Percentiles rank a stretch among this genome's conserved stretches.
Conservation (phyloP, 495 filamentous ascomycete genomes). For the Durotheca rogersii region DNA sequence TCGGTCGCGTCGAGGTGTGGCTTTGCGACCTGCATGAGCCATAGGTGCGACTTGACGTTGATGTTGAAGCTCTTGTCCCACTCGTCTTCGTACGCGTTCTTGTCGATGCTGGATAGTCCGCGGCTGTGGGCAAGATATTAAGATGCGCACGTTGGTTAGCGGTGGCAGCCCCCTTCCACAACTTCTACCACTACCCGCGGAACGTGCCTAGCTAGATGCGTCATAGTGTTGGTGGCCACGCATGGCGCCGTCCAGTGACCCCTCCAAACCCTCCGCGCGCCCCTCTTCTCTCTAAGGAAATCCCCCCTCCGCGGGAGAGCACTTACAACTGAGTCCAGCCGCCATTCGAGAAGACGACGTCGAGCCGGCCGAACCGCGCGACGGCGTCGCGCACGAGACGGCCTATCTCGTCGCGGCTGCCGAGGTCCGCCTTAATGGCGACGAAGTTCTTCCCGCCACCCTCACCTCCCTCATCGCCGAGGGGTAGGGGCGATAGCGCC, state of each 20-base stretch:
- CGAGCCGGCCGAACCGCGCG: constrained; percentile 48
- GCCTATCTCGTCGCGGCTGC: constrained; percentile 43
- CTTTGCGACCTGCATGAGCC: constrained; percentile 53
- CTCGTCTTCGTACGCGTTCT: constrained; percentile 56
- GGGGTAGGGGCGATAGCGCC: constrained; percentile 21
- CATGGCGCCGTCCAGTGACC: no score
- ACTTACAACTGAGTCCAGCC: constrained; percentile 54
- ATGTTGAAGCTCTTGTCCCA: constrained; percentile 59
- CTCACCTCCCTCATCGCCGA: constrained; percentile 4
- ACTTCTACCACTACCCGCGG: no score
- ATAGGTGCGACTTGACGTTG: constrained; percentile 61
- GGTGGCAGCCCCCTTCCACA: no score
- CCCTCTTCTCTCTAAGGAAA: no score
- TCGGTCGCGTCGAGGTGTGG: constrained; percentile 49
- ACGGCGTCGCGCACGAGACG: constrained; percentile 47
- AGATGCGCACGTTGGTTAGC: no score
- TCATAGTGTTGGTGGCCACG: no score
- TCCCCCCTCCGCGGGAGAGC: no score
- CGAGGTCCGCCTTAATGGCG: constrained; percentile 52
- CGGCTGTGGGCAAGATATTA: constrained; percentile 25
- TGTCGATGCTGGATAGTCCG: constrained; percentile 52
- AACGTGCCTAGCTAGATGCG: no score
- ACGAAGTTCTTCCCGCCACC: constrained; percentile 39
- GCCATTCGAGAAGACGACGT: constrained; percentile 57
- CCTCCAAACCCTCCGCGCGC: no score